Conservation (phyloP, 2,329 filamentous ascomycete species). For the Akanthomyces uredinophilus region DNA sequence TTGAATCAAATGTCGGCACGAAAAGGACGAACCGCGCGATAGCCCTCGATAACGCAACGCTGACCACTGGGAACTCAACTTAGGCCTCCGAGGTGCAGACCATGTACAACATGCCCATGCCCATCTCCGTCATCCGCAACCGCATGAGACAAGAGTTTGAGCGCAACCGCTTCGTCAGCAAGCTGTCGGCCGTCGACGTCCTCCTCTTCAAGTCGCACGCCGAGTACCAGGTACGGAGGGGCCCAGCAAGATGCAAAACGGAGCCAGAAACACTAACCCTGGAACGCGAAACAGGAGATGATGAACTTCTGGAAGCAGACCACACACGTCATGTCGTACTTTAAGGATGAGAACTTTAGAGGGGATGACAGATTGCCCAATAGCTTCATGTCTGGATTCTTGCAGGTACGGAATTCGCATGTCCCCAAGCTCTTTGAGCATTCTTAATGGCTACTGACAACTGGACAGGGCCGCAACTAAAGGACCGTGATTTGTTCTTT, state of each 20-base stretch:
- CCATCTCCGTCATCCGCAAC: constrained; percentile 80
- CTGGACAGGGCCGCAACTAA: constrained; percentile 51
- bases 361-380: constrained; percentile 73
- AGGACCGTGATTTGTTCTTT: constrained; percentile 23
- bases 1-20: neutral
- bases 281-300: constrained; percentile 63
- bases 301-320: constrained; percentile 99
- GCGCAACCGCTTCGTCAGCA: constrained; percentile 86
- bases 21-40: neutral
- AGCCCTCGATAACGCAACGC: constrained; percentile 2
- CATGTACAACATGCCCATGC: constrained; percentile 92
- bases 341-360: constrained; percentile 76
- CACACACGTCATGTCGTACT: constrained; percentile 94
- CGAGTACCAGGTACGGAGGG: constrained; percentile 76
- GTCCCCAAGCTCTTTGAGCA: neutral
- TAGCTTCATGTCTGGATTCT: constrained; percentile 90
- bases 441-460: constrained; percentile 18
- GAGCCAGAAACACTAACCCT: neutral
- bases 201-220: constrained; percentile 85
- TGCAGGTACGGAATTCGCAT: constrained; percentile 63
- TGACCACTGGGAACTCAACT: constrained; percentile 10
- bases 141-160: constrained; percentile 97
- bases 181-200: constrained; percentile 82
- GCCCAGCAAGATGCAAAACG: neutral
- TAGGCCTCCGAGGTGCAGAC: constrained; percentile 94